Evolutionary conservation across 495 filamentous ascomycete genomes (phyloP), one percentile per base, ranked within the genome.

Genomic region (Penicillium atrosanguineum): DNA sequence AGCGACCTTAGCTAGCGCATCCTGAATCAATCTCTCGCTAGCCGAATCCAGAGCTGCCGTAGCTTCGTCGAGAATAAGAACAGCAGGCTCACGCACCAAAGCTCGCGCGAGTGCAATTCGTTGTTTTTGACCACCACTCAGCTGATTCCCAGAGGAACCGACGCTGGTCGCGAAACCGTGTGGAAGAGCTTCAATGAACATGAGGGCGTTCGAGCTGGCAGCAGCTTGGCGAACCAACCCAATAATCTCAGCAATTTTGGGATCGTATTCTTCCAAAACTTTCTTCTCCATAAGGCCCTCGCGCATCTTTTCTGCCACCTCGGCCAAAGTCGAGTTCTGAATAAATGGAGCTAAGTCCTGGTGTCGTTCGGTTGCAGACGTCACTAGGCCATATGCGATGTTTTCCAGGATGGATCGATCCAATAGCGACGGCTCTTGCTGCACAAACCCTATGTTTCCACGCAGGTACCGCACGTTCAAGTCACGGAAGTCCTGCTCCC

Each of bases 41-140:
- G 70, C 69, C 0, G 79, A 79, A 61, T 82, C 78, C n/a, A 82
- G 28, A 23, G 70, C 70, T 4, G 61, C 82, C 1, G 88, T 92
- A 7, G 89, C 89, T 64, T 95, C 89, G 60, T 93, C 89, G 1
- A 95, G 74, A 29, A 94, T 83, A 3, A 95, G 67, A 52, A 94
- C 82, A 23, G 79, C 79, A 0, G 90, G 88, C 44, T 87, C 75
- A 52, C 87, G 87, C 29, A 93, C 79, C 21, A 89, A 80, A n/a
- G 82, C 83, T 25, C 85, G 75, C 0, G 87, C 86, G 39, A 90
- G 82, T 16, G 86, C 76, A 44, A 87, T 67, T 9, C 84, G 69
- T 57, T 88, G 84, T 41, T 79, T 81, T 50, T 87, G 82, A 6
- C 82, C 81, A 16, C 81, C 81, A 12, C 78, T 83, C n/a, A 87